Conservation (phyloP, 108 stramenopile species). For the Cyclotella sp. region DNA sequence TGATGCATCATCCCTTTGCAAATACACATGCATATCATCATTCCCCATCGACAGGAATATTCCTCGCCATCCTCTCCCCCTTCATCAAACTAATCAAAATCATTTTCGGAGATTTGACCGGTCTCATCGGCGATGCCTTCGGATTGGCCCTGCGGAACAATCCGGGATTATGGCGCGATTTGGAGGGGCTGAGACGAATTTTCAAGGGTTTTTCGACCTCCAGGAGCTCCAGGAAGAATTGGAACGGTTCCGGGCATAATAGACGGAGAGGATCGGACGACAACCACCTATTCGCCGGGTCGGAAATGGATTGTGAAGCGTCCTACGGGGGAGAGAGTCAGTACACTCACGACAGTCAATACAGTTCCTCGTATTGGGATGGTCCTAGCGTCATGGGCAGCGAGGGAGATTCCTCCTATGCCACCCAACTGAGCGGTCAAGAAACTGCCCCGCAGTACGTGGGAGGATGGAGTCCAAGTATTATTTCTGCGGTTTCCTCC, state of each 20-base stretch:
- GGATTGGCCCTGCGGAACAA: constrained; percentile 4
- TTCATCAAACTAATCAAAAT: constrained; percentile 24
- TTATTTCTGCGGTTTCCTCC: constrained; percentile 1
- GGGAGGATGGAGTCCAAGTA: constrained; percentile 34
- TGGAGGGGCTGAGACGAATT: constrained; percentile 21
- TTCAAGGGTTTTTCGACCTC: constrained; percentile 6
- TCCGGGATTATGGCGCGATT: constrained; percentile 19
- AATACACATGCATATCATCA: too few species aligned
- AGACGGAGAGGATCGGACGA: not conserved
- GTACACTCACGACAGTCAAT: not conserved
- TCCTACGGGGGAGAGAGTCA: not conserved
- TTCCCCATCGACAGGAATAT: constrained; percentile 12
- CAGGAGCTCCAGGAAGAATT: not conserved
- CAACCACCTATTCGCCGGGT: not conserved
- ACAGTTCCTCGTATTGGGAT: not conserved
- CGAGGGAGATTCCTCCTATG: constrained; percentile 1
- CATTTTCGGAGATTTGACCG: constrained; percentile 35
- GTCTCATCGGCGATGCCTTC: constrained; percentile 27
- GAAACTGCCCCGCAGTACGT: constrained; percentile 17
- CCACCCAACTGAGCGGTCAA: too few species aligned
- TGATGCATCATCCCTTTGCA: too few species aligned
- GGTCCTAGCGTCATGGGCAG: constrained; percentile 1
- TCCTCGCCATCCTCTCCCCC: constrained; percentile 36
- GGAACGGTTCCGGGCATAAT: not conserved
- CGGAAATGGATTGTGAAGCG: not conserved